phyloP scores from a whole-genome alignment of 192 early-diverging fungal species.

The Podila verticillata region DNA sequence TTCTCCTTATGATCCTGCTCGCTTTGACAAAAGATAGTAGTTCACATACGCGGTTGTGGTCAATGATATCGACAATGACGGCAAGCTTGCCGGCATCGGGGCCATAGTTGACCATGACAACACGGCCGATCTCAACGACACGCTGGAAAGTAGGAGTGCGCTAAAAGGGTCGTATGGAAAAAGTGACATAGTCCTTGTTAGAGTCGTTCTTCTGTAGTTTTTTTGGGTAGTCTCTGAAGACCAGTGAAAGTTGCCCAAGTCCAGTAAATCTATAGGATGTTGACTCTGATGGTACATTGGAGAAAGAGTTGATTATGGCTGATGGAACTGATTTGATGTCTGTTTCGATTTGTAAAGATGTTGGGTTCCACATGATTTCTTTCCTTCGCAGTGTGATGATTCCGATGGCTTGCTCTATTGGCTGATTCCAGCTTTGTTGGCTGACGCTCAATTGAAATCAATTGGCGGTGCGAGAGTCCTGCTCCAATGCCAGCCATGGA shows the following conservation, averaged over 20 bases:
- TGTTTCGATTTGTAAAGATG: neutral
- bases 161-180: constrained; percentile 12
- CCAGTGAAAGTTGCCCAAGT: neutral
- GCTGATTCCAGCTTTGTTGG: neutral
- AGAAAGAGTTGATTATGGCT: neutral
- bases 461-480: no score
- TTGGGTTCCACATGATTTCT: neutral
- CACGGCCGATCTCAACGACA: constrained; percentile 98
- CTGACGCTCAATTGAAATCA: neutral
- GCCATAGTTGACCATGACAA: constrained; percentile 96
- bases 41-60: constrained; percentile 91
- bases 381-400: neutral
- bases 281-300: neutral
- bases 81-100: constrained; percentile 96
- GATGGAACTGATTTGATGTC: neutral
- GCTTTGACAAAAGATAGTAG: neutral
- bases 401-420: neutral
- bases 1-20: neutral
- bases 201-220: neutral
- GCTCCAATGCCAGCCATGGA: no score
- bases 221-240: neutral
- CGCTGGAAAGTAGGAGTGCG: constrained; percentile 78
- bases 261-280: neutral
- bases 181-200: neutral
- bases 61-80: constrained; percentile 98